Conservation (phyloP, 148 eudicot species). For the Polygonum aviculare region DNA sequence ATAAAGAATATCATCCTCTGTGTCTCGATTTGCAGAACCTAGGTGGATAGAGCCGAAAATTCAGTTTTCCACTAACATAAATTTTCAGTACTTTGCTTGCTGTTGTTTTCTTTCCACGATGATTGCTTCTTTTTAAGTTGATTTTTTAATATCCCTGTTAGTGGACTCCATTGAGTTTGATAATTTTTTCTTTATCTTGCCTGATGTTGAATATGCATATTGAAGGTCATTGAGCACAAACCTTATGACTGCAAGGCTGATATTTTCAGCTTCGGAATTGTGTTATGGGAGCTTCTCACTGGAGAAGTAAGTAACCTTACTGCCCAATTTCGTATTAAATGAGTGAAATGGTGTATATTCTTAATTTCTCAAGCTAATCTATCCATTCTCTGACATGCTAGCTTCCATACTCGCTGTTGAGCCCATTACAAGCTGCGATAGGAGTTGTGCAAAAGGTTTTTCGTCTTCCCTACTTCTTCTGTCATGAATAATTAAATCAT, state of each 20-base stretch:
- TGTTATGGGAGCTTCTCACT: slow-evolving; percentile 74
- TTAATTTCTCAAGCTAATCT: neutral
- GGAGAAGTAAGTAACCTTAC: slow-evolving; percentile 40
- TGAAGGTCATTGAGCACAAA: slow-evolving; percentile 63
- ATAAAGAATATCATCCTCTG: neutral
- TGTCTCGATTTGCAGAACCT: neutral
- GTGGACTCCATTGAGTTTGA: neutral
- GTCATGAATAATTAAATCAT: too few species aligned
- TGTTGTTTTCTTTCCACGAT: neutral
- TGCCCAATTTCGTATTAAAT: neutral
- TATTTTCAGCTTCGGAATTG: slow-evolving; percentile 66
- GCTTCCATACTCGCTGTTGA: slow-evolving; percentile 53
- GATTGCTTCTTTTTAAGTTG: neutral
- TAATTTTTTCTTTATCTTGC: neutral
- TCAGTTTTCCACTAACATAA: neutral
- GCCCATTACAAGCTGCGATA: slow-evolving; percentile 75
- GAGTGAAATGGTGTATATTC: neutral
- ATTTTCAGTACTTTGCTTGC: neutral
- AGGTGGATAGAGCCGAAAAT: neutral
- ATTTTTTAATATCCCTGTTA: neutral
- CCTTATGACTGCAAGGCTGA: slow-evolving; percentile 69
- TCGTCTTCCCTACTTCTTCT: neutral
- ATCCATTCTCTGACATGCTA: slow-evolving; percentile 18
- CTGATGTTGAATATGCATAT: neutral
- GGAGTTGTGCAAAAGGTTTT: slow-evolving; percentile 70